Evolutionary conservation across 2,329 filamentous ascomycete genomes (phyloP).

Genomic region (Arachnomyces sp.): DNA sequence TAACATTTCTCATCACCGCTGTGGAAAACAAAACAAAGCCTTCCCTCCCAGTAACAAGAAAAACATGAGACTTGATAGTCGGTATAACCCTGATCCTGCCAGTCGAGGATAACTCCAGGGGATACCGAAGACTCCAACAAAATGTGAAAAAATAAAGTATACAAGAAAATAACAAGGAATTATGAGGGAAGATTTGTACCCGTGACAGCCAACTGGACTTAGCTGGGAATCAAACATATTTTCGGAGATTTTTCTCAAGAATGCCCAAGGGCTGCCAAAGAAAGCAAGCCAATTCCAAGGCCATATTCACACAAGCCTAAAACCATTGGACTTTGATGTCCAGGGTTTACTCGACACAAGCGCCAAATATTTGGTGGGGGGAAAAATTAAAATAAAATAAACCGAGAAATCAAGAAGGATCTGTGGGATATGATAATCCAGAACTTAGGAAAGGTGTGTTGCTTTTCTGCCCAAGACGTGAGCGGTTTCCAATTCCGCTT

Average conservation of each 20-base stretch:
- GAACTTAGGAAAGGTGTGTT: constrained; percentile 26
- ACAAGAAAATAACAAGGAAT: neutral
- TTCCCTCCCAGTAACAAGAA: constrained; percentile 20
- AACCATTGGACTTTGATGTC: no score
- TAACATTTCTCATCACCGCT: constrained; percentile 29
- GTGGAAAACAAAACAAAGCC: constrained; percentile 21
- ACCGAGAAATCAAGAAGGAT: neutral
- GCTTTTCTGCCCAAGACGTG: constrained; percentile 24
- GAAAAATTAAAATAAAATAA: constrained; percentile 1
- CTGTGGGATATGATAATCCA: neutral
- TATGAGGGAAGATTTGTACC: neutral
- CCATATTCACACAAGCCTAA: no score
- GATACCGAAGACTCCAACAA: constrained; percentile 13
- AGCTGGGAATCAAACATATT: no score
- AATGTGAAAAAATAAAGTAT: constrained; percentile 6
- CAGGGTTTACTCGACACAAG: no score
- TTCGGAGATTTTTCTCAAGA: no score
- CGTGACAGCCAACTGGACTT: no score
- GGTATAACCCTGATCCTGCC: no score
- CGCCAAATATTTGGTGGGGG: no score
- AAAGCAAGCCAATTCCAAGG: no score
- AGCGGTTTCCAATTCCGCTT: constrained; percentile 21
- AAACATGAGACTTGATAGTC: constrained; percentile 11
- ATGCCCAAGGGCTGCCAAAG: no score
- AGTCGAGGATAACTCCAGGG: constrained; percentile 5